phyloP scores from a whole-genome alignment of 148 eudicot species.

The Rhododendron vialii region DNA sequence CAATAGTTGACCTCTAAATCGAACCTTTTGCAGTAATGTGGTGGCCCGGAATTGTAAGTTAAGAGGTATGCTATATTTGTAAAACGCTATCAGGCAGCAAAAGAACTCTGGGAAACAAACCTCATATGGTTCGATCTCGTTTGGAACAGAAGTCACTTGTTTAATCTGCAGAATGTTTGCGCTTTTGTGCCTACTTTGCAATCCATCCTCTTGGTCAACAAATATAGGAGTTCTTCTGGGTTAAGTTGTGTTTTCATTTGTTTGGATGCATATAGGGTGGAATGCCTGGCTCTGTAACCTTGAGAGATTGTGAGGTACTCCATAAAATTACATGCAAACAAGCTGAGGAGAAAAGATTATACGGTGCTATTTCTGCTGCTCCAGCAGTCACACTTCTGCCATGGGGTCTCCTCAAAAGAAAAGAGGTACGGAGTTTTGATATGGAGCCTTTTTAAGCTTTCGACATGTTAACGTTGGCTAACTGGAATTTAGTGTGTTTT shows the following conservation, averaged over 20 bases:
- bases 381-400: constrained; percentile 95
- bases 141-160: not conserved
- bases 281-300: constrained; percentile 92
- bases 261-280: constrained; percentile 61
- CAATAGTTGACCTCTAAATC: not conserved
- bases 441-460: constrained; percentile 5
- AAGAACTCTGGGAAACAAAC: not conserved
- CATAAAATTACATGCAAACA: constrained; percentile 69
- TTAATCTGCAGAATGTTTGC: not conserved
- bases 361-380: constrained; percentile 93
- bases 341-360: constrained; percentile 72
- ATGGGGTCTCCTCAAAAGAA: constrained; percentile 84
- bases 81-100: not conserved
- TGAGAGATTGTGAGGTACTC: constrained; percentile 77
- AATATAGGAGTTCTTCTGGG: not conserved
- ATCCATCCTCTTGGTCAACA: not conserved
- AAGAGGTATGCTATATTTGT: not conserved
- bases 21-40: not conserved
- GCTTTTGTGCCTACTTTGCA: not conserved
- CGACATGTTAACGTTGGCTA: constrained; percentile 13
- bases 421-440: constrained; percentile 39
- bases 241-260: not conserved
- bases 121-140: not conserved
- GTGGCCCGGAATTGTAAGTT: not conserved
- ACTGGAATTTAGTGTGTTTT: constrained; percentile 26